A percentile compares a stretch with the other conserved stretches of the same genome.
Evolutionary conservation across 176 grass and related monocot genomes (phyloP).

Genomic region (Pontederia crassipes): DNA sequence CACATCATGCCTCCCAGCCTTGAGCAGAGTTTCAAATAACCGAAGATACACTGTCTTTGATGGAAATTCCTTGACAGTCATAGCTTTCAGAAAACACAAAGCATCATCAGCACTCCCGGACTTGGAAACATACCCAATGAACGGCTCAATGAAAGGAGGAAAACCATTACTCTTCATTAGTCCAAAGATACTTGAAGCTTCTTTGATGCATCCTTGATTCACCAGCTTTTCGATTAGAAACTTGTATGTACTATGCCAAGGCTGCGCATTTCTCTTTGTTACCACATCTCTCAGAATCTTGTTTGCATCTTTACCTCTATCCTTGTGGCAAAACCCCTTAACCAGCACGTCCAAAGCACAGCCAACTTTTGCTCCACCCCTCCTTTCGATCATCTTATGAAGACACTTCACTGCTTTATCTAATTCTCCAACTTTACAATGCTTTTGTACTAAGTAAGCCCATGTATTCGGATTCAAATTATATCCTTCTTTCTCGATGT

Average conservation of each 20-base stretch:
- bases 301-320: conserved; percentile 34
- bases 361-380: conserved; percentile 19
- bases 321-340: conserved; percentile 39
- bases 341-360: conserved; percentile 38
- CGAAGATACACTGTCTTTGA: conserved; percentile 46
- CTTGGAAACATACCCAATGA: conserved; percentile 44
- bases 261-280: conserved; percentile 28
- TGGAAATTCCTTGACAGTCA: conserved; percentile 44
- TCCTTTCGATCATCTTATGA: conserved; percentile 35
- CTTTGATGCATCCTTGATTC: conserved; percentile 31
- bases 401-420: conserved; percentile 39
- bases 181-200: conserved; percentile 40
- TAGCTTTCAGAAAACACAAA: conserved; percentile 34
- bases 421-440: conserved; percentile 30
- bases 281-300: conserved; percentile 47
- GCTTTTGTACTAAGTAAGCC: conserved; percentile 40
- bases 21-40: conserved; percentile 48
- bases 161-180: conserved; percentile 65
- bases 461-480: conserved; percentile 42
- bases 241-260: conserved; percentile 67
- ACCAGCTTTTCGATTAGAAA: conserved; percentile 49
- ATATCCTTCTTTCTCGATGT: conserved; percentile 38
- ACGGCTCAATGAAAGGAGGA: conserved; percentile 47
- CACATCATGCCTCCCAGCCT: conserved; percentile 46
- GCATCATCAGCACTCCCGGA: conserved; percentile 62